Evolutionary conservation across 257 asterid species (phyloP), one percentile per base, ranked within the genome.

Genomic region (Schizonepeta tenuifolia): DNA sequence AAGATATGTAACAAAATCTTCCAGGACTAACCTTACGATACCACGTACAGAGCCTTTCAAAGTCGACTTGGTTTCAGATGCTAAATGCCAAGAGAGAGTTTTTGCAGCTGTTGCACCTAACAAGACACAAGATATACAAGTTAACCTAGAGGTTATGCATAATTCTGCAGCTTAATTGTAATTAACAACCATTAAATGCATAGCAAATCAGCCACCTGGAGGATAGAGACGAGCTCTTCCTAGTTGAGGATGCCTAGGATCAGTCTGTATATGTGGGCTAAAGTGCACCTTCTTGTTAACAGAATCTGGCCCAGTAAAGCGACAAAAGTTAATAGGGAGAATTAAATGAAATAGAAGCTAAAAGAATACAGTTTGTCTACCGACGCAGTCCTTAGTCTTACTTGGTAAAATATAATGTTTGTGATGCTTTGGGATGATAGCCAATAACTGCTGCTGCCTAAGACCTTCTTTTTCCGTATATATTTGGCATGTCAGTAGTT

Each of bases 81-180:
- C 97, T 79, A 92, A 84, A 84, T 95, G 99, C 99, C 97, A 95
- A 3, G 98, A 90, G 67, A 95, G 92, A 78, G 95, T 88, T 65
- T 87, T 88, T 53, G 96, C 86, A 31, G 97, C 87, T n/a, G 93
- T 81, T 67, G 92, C 83, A 76, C 95, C 97, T 95, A 74, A 72
- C 22, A 68, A 38, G 63, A 72, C 54, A 46, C 20, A 28, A 31
- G 12, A 70, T 70, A 56, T 18, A 69, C 26, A 46, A 68, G 75
- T 71, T 57, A 64, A 75, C 18, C 24, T 38, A 21, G 24, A 43
- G 24, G 15, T 31, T 22, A 41, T 24, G 53, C 20, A 36, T 20
- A 62, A 35, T 65, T 55, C 49, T 17, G 38, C 31, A 57, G 53
- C 53, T 26, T 28, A 56, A 65, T 64, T 40, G 43, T 59, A 67